phyloP scores from a whole-genome alignment of 2,329 filamentous ascomycete genomes.

The Clarireedia monteithiana region DNA sequence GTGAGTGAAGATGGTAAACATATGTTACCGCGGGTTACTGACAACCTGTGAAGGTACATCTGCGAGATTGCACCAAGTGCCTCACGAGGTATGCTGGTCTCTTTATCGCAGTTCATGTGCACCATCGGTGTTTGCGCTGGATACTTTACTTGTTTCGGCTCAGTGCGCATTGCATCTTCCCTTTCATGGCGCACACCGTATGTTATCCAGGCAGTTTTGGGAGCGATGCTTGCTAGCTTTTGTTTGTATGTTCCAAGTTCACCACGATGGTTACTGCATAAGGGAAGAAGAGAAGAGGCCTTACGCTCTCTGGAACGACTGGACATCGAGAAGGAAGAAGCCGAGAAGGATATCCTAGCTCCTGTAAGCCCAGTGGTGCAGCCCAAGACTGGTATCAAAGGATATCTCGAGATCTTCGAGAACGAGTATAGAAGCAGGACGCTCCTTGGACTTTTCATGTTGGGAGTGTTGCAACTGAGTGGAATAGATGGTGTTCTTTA shows the following conservation, averaged over 20 bases:
- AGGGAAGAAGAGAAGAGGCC: conserved; percentile 39
- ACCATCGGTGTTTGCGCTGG: conserved; percentile 43
- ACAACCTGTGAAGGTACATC: background rate
- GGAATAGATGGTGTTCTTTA: conserved; percentile 55
- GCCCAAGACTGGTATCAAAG: background rate
- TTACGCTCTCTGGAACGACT: conserved; percentile 28
- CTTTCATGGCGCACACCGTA: conserved; percentile 49
- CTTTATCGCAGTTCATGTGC: conserved; percentile 43
- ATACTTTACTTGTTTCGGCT: conserved; percentile 53
- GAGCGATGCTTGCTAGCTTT: conserved; percentile 31
- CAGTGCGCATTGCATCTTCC: conserved; percentile 35
- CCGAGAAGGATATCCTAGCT: conserved; percentile 11
- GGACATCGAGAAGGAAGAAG: conserved; percentile 12
- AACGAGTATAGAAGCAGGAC: conserved; percentile 38
- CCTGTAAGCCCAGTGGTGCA: background rate
- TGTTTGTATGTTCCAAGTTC: conserved; percentile 42
- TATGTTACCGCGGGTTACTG: background rate
- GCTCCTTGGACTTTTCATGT: conserved; percentile 43
- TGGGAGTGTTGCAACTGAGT: conserved; percentile 49
- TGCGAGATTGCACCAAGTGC: background rate
- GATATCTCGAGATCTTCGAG: conserved; percentile 17
- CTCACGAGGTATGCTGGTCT: conserved; percentile 40
- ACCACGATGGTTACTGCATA: conserved; percentile 47
- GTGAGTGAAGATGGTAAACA: conserved; percentile 16
- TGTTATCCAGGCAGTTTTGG: conserved; percentile 36